Evolutionary conservation across 805 yeast species (phyloP).

Genomic region (Teunomyces barrocoloradensis): DNA sequence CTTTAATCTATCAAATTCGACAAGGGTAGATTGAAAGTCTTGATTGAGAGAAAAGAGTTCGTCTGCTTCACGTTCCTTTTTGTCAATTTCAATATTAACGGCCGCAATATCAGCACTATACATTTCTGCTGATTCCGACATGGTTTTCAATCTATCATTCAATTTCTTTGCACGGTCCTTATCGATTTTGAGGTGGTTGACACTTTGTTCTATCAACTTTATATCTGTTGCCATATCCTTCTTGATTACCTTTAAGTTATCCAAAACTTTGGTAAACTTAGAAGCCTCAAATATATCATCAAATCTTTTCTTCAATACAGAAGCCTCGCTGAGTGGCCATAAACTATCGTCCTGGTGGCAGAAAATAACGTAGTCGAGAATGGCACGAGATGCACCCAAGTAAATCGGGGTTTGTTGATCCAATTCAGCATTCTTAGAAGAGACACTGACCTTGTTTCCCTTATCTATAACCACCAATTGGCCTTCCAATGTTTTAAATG

Average conservation of each 20-base stretch:
- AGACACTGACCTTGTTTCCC: constrained; percentile 71
- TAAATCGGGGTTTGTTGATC: constrained; percentile 73
- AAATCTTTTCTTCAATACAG: constrained; percentile 82
- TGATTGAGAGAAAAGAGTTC: constrained; percentile 72
- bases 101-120: constrained; percentile 47
- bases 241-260: constrained; percentile 67
- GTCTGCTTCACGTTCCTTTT: constrained; percentile 56
- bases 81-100: constrained; percentile 49
- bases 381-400: constrained; percentile 84
- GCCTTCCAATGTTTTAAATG: constrained; percentile 90
- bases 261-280: constrained; percentile 87
- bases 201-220: constrained; percentile 73
- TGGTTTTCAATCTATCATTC: constrained; percentile 42
- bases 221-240: constrained; percentile 78
- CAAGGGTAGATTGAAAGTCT: constrained; percentile 70
- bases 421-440: constrained; percentile 80
- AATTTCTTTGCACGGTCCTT: constrained; percentile 67
- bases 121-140: constrained; percentile 42
- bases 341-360: constrained; percentile 96
- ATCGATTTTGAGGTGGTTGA: constrained; percentile 71
- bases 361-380: constrained; percentile 87
- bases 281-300: constrained; percentile 97
- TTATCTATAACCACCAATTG: constrained; percentile 65
- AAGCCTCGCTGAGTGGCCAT: constrained; percentile 96
- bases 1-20: constrained; percentile 56